Base-by-base conservation (phyloP, 208 protist genomes). In the Crithidia acanthocephali region DNA sequence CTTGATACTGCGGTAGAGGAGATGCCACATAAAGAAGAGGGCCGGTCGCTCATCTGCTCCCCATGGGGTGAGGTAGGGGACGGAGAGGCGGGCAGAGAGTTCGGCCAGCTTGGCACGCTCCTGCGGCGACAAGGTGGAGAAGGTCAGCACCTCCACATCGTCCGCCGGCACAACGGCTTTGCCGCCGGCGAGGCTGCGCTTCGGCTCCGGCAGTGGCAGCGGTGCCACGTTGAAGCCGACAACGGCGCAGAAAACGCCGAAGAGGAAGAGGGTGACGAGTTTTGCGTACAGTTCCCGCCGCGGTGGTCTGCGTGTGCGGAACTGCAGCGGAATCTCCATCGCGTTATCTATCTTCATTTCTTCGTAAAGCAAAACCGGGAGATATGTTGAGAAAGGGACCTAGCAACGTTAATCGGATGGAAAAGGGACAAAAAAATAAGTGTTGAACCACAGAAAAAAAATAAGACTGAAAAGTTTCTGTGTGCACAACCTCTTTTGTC, bases 21-120 rank as follows among this genome's bases (percentile, higher is more conserved):
- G 69, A 22, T 58, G 66, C 76, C 81, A 86, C 70, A 75, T 57
- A 35, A 63, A 66, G 27, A 80, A 72, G 9, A 80, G 35, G 0
- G 45, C 58, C 0, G 74, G 68, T n/a, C 66, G 56, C 45, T 73
- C 68, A 6, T 74, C 58, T 1, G 28, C 59, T 22, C 73, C 64
- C 81, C 81, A 86, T 15, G 69, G 81, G 0, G 16, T 32, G 22
- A 80, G 44, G 51, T 81, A 86, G 11, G 81, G 81, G 11, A 83
- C 72, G 18, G 63, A 37, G 27, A 59, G 48, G 1, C 56, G 67
- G 2, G 58, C 40, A 18, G 22, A 53, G 16, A 82, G 40, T 8
- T 59, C n/a, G 0, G 51, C 62, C 45, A 79, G 45, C 18, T 40
- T 45, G 16, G 20, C 15, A 16, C 62, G 53, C 15, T 59, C 62